A percentile compares a stretch with the other conserved stretches of the same genome.
Evolutionary conservation across 108 stramenopile species (phyloP).

Genomic region (Stephanodiscus triporus): DNA sequence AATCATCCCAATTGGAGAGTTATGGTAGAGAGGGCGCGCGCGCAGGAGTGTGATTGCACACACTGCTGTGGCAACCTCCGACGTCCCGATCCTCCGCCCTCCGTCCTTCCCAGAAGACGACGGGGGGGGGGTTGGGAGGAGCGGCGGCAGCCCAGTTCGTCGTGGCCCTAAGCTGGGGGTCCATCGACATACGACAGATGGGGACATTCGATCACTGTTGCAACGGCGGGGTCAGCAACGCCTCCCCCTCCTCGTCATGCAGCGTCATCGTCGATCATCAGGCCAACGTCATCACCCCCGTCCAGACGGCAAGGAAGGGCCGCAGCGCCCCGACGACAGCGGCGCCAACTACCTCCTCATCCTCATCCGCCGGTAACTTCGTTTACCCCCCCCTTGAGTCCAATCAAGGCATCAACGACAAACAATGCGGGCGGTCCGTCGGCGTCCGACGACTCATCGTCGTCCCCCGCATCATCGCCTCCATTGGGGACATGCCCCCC

Average conservation of each 20-base stretch:
- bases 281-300: slow-evolving; percentile 12
- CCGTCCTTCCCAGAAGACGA: too few relatives aligned
- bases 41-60: too few relatives aligned
- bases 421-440: neutral
- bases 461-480: neutral
- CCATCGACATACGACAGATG: neutral
- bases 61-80: too few relatives aligned
- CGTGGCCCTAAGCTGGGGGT: slow-evolving; percentile 9
- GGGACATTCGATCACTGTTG: slow-evolving; percentile 4
- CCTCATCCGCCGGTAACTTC: neutral
- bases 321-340: neutral
- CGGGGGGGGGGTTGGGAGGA: too few relatives aligned
- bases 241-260: neutral
- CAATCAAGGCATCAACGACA: neutral
- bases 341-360: neutral
- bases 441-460: neutral
- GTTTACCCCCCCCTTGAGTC: slow-evolving; percentile 16
- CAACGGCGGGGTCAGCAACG: neutral
- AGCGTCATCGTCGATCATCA: too few relatives aligned
- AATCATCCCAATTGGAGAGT: too few relatives aligned
- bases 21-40: too few relatives aligned
- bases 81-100: too few relatives aligned
- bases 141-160: neutral
- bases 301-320: neutral
- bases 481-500: neutral